phyloP scores from a whole-genome alignment of 2,329 filamentous ascomycete genomes.

The Aspergillus sp. region DNA sequence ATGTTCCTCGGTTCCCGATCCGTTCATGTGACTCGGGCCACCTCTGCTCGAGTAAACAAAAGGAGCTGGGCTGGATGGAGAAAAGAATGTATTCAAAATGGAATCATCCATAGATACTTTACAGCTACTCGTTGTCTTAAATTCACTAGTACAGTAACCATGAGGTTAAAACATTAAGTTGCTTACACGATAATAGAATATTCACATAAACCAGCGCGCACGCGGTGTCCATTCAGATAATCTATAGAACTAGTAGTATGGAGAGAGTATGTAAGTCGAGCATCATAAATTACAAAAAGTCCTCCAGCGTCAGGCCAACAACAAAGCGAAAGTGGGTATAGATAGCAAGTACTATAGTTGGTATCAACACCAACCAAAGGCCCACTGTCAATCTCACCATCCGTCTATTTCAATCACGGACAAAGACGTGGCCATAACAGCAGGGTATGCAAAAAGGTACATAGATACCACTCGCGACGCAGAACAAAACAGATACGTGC shows the following conservation, averaged over 20 bases:
- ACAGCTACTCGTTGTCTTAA: no score
- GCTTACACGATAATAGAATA: not conserved
- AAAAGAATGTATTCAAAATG: no score
- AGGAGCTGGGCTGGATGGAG: no score
- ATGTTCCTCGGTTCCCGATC: no score
- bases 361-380: no score
- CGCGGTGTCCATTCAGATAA: not conserved
- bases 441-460: slow-evolving; percentile 17
- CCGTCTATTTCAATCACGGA: not conserved
- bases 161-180: not conserved
- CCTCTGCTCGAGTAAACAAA: no score
- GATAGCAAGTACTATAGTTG: no score
- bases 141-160: no score
- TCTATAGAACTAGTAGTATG: not conserved
- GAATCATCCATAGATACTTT: no score
- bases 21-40: no score
- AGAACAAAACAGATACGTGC: not conserved
- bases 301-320: no score
- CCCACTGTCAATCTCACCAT: not conserved
- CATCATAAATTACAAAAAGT: not conserved
- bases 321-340: no score
- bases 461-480: not conserved
- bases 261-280: not conserved
- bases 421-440: not conserved
- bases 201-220: not conserved